phyloP scores from a whole-genome alignment of 1,284 basidiomycete genomes.

The Phellopilus nigrolimitatus region DNA sequence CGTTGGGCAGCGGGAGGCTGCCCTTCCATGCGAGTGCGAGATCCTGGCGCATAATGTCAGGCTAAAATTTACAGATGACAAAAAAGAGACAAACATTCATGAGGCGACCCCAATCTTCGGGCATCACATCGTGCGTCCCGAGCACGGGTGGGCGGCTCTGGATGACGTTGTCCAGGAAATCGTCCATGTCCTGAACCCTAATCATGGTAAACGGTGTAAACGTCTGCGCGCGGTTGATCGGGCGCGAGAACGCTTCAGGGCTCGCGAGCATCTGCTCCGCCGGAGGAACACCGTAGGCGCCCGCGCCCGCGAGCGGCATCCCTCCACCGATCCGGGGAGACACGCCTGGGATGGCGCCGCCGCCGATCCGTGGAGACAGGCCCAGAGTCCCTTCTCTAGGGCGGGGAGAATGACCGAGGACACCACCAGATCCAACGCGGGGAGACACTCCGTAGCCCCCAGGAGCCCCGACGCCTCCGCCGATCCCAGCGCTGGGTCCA shows the following conservation, averaged over 20 bases:
- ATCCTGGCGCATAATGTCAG: slow-evolving; percentile 42
- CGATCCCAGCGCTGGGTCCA: slow-evolving; percentile 4
- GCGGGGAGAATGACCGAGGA: no score
- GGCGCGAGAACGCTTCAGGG: slow-evolving; percentile 67
- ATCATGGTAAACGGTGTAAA: slow-evolving; percentile 65
- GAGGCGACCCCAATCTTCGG: slow-evolving; percentile 71
- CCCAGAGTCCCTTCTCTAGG: slow-evolving; percentile 2
- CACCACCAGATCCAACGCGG: slow-evolving; percentile 6
- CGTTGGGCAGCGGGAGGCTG: slow-evolving; percentile 57
- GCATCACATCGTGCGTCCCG: slow-evolving; percentile 69
- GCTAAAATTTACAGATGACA: slow-evolving; percentile 5
- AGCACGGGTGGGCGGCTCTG: slow-evolving; percentile 62
- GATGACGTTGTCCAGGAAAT: slow-evolving; percentile 57
- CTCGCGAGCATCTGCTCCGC: slow-evolving; percentile 46
- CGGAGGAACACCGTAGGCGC: slow-evolving; percentile 22
- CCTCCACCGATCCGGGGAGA: slow-evolving; percentile 17
- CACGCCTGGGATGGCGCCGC: neutral
- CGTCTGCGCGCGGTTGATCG: slow-evolving; percentile 58
- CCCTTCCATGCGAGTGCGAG: slow-evolving; percentile 66
- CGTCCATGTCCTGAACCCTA: slow-evolving; percentile 72
- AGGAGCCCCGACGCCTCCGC: neutral
- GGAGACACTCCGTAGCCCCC: no score
- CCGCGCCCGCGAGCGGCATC: slow-evolving; percentile 7
- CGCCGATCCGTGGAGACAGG: slow-evolving; percentile 14
- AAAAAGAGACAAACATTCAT: slow-evolving; percentile 49